Evolutionary conservation across 768 basidiomycete genomes (phyloP), one percentile per base, ranked within the genome.

Genomic region (Lactarius deliciosus): DNA sequence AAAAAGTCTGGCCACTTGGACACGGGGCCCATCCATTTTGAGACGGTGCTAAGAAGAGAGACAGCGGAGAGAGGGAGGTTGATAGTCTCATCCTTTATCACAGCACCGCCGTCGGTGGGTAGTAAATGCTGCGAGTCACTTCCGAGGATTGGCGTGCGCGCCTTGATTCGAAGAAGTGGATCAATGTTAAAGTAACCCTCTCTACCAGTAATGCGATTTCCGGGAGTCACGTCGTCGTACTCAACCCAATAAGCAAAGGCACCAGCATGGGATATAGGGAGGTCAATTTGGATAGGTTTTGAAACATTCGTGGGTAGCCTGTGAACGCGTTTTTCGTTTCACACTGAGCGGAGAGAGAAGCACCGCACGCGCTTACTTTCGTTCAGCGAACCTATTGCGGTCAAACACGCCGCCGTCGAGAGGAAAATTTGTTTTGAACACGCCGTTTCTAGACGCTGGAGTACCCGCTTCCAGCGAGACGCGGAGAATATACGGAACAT

Each of bases 171-270:
- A 68, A 99, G 86, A 65, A 94, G 81, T 28, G 96, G 96, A 73
- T 98, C 96, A 69, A 99, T 87, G 77, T 96, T 96, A 79, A 99
- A 98, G 79, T 94, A 98, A 8, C 95, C 96, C 70, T 92, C 87
- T 60, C 92, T 85, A 58, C 95, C 93, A 70, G 87, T 88, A 65
- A 90, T 76, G 64, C 95, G 87, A 61, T 85, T 77, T 13, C 85
- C 86, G 25, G 78, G 75, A 1, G 76, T 69, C 54, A 82, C 82
- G 8, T 83, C 83, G 66, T 94, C 93, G 74, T 97, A 94, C 77
- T 98, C 96, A 55, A 99, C 80, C 87, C 90, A 97, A 77, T 92
- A 98, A 63, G 90, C 85, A 79, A 98, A 99, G 0, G 96, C 94
- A 62, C 97, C 97, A 0, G 97, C 93, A 68, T 95, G 93, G 4